These are phyloP conservation scores for Knoxia roxburghii DNA, from an alignment of 257 asterid genomes.

Conservation along the genomic window DNA sequence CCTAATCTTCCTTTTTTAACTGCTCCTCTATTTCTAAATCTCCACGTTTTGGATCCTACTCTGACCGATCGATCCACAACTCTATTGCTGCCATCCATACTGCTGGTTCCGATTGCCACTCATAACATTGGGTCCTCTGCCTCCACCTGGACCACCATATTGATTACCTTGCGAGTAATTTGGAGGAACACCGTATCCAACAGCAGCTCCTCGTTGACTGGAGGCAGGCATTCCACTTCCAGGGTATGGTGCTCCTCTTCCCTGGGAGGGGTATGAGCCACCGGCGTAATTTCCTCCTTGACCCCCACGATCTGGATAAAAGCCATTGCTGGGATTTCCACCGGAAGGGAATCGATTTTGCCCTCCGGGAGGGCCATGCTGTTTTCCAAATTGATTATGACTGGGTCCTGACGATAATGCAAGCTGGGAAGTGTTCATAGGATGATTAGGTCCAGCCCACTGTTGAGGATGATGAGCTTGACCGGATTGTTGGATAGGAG, in stretches of 20 bases:
- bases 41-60: constrained; percentile 1
- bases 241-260: constrained; percentile 64
- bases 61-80: constrained; percentile 11
- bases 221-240: constrained; percentile 44
- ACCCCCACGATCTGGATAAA: constrained; percentile 75
- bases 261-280: constrained; percentile 66
- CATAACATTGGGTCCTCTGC: constrained; percentile 50
- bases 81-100: constrained; percentile 81
- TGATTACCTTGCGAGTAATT: constrained; percentile 65
- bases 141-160: constrained; percentile 57
- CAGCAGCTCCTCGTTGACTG: constrained; percentile 56
- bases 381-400: constrained; percentile 75
- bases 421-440: constrained; percentile 53
- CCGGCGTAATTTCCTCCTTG: constrained; percentile 54
- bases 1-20: constrained; percentile 11
- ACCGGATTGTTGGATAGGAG: constrained; percentile 76
- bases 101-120: constrained; percentile 79
- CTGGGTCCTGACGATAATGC: constrained; percentile 48
- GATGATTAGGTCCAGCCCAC: constrained; percentile 57
- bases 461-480: constrained; percentile 64
- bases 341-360: constrained; percentile 61
- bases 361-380: constrained; percentile 77
- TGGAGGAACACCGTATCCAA: constrained; percentile 65
- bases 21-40: constrained; percentile 1
- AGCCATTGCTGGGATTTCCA: constrained; percentile 53